Base-by-base conservation (phyloP, 768 basidiomycete species). In the Daedaleopsis sinensis region DNA sequence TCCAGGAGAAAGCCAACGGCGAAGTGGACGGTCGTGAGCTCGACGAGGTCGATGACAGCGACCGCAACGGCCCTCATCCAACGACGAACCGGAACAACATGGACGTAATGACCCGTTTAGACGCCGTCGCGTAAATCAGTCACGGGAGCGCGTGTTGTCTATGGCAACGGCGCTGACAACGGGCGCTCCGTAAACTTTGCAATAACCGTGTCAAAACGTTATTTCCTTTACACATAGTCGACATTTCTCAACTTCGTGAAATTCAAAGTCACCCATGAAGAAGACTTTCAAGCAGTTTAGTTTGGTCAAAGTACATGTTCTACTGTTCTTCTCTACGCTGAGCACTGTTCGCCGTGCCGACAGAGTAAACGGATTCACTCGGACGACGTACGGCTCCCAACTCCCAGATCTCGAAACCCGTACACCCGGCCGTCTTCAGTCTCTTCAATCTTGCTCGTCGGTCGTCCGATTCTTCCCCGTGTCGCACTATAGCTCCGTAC, bases 401-500 rank as follows among this genome's bases (percentile, higher is more conserved):
- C 62, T 51, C 57, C 61, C 42, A 37, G 52, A 58, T 52, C 38
- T 47, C 62, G 48, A 47, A 52, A 54, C 12, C 56, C 21, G 3
- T 42, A 3, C 47, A 8, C 10, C 5, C 13, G 13, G 8, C 21
- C 19, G 21, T 24, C 47, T 49, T 49, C 21, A 13, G 18, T n/a
- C 19, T 47, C 47, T 47, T 47, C 47, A 11, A 15, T 15, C 21
- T 49, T 15, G 24, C 23, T 10, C 47, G 10, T 46, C 44, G 47
- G 19, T 52, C 35, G 21, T 52, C 24, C 51, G 15, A 18, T 6
- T 32, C 16, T 10, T n/a, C 24, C 37, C 21, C 18, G 46, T 5
- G 46, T 21, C 46, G 19, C 19, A 54, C 54, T 58, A 61, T 55
- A 65, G 62, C 46, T 59, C 62, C 23, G 67, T 57, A 58, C 67